Evolutionary conservation across 2,329 filamentous ascomycete species (phyloP).

Genomic region (Xylariaceae sp.): DNA sequence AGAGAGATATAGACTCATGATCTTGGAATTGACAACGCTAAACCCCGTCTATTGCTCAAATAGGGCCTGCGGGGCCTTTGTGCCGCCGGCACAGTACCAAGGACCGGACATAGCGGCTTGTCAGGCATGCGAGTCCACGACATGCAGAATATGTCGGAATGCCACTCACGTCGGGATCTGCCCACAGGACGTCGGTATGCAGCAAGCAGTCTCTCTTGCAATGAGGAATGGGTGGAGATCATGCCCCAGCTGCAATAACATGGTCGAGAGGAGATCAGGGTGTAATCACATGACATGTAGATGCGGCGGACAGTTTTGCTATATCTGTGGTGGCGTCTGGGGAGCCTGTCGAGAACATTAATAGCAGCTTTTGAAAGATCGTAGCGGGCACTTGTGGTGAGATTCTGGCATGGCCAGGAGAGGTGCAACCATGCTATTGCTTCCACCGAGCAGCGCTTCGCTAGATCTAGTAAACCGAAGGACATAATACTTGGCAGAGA

Average conservation of each 20-base stretch:
- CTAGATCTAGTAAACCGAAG: too few species aligned
- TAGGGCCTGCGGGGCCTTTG: constrained; percentile 8
- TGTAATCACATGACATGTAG: constrained; percentile 19
- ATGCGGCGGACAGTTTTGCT: constrained; percentile 22
- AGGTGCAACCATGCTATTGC: too few species aligned
- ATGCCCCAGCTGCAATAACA: constrained; percentile 17
- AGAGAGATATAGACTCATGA: constrained; percentile 17
- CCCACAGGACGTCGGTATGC: constrained; percentile 16
- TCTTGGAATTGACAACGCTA: constrained; percentile 15
- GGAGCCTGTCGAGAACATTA: constrained; percentile 9
- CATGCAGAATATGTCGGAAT: constrained; percentile 19
- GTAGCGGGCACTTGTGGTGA: background rate
- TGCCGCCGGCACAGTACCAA: constrained; percentile 15
- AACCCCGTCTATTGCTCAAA: constrained; percentile 24
- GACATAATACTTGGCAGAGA: too few species aligned
- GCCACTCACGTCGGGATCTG: constrained; percentile 17
- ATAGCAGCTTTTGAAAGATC: constrained; percentile 1
- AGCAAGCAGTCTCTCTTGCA: constrained; percentile 16
- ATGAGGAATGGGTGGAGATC: constrained; percentile 11
- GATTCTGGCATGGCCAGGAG: too few species aligned
- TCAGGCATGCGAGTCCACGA: constrained; percentile 8
- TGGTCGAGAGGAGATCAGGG: constrained; percentile 12
- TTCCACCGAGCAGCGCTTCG: too few species aligned
- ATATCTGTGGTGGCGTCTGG: constrained; percentile 20
- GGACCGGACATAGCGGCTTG: constrained; percentile 16